Evolutionary conservation across 345 rosid species (phyloP).

Genomic region (Euphorbia lathyris): DNA sequence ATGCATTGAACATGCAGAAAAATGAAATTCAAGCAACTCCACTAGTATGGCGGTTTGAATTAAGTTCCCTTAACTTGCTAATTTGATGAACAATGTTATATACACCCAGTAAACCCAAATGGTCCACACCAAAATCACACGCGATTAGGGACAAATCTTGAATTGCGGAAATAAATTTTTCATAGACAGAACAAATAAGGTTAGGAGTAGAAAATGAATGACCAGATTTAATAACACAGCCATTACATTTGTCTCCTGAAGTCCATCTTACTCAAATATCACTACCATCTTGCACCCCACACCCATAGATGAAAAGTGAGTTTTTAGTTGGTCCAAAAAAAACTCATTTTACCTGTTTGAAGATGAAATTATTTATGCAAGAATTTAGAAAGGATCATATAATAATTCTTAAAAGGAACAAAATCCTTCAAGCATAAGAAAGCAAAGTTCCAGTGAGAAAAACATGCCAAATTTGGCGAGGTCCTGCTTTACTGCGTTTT

Average conservation of each 20-base stretch:
- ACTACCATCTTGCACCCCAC: background rate
- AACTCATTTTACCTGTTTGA: background rate
- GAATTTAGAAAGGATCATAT: background rate
- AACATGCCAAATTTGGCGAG: conserved; percentile 78
- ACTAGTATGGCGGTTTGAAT: background rate
- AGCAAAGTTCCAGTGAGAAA: conserved; percentile 22
- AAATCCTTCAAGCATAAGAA: conserved; percentile 14
- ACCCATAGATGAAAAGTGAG: background rate
- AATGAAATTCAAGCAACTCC: background rate
- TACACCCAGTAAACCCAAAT: background rate
- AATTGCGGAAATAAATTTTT: background rate
- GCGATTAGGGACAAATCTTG: background rate
- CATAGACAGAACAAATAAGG: background rate
- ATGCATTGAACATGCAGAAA: background rate
- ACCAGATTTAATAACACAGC: background rate
- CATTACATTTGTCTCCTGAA: background rate
- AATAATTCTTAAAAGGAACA: conserved; percentile 7
- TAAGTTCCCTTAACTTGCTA: background rate
- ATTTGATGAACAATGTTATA: background rate
- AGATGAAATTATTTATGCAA: background rate
- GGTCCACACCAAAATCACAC: background rate
- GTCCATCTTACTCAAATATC: background rate
- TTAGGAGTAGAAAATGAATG: background rate
- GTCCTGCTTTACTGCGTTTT: conserved; percentile 77
- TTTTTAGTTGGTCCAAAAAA: background rate